Evolutionary conservation across 495 filamentous ascomycete species (phyloP).

Genomic region (Clavariopsis aquatica): DNA sequence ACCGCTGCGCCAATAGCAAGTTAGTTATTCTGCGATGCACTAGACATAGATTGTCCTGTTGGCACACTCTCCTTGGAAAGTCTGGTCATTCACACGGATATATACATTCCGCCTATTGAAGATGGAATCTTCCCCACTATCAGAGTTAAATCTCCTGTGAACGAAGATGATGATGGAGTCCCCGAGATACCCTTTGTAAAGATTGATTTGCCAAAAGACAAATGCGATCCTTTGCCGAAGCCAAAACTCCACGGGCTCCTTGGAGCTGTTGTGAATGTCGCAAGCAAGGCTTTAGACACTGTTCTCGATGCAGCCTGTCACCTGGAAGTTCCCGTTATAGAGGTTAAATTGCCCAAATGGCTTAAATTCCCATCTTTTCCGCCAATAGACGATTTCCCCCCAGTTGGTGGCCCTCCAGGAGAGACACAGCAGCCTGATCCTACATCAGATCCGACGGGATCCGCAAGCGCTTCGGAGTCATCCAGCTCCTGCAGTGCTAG

Average conservation of each 20-base stretch:
- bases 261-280: conserved; percentile 14
- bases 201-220: conserved; percentile 10
- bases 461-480: not conserved
- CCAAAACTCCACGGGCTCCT: not conserved
- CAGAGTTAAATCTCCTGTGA: not conserved
- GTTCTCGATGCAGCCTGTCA: conserved; percentile 17
- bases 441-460: not conserved
- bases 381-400: not conserved
- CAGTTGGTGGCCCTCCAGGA: not conserved
- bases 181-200: conserved; percentile 15
- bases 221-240: conserved; percentile 18
- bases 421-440: not conserved
- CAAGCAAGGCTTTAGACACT: conserved; percentile 2
- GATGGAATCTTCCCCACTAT: conserved; percentile 8
- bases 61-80: not conserved
- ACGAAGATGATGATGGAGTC: conserved; percentile 1
- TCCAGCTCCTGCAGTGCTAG: conserved; percentile 9
- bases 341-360: conserved; percentile 3
- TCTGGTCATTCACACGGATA: not conserved
- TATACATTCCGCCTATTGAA: conserved; percentile 9
- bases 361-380: conserved; percentile 13
- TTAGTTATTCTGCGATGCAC: not conserved
- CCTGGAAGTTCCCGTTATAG: conserved; percentile 1
- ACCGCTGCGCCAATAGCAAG: not conserved
- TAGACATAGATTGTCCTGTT: not conserved